Evolutionary conservation across 2,329 filamentous ascomycete species (phyloP), one percentile per base, ranked within the genome.

Genomic region (Paecilomyces fulvus): DNA sequence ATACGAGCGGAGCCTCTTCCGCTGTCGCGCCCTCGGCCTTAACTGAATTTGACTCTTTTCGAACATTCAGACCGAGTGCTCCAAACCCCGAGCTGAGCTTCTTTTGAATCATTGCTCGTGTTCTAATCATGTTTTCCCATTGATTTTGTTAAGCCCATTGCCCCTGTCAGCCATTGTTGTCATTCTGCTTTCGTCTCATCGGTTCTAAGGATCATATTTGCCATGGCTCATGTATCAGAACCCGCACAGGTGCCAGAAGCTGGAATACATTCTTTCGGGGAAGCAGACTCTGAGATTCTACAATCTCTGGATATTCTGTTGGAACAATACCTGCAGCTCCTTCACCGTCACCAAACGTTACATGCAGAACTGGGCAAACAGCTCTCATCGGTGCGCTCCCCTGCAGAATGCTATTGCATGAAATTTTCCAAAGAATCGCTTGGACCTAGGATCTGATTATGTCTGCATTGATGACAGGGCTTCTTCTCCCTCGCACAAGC

Each of bases 401-500:
- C 20, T 28, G n/a, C 48, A 4, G 20, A 23, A 53, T 17, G 20
- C 21, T 49, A 23, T 49, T 14, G 20, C 11, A 5, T 17, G 48
- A n/a, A 8, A 23, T 23, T 49, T 21, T 49, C 21, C 48, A 7
- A 7, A 11, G 21, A 23, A 12, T 11, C 21, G 17, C 21, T 4
- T 49, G 7, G 21, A 28, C 20, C 2, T 17, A 20, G 14, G 20
- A 28, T 28, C 48, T 23, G 48, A 49, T 12, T 12, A 12, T 12
- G 48, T 1, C 20, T 49, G 17, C 23, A 8, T 23, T 9, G 17
- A 17, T 17, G 33, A 49, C 64, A 80, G 71, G 77, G 77, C 3
- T 79, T 77, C 59, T 65, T 79, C 43, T 72, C 75, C 37, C 72
- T 80, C 30, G 73, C 77, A 20, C 73, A 78, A 56, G 77, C 77